Evolutionary conservation across 176 grass and related monocot genomes (phyloP).

Genomic region (Puccinellia tenuiflora): DNA sequence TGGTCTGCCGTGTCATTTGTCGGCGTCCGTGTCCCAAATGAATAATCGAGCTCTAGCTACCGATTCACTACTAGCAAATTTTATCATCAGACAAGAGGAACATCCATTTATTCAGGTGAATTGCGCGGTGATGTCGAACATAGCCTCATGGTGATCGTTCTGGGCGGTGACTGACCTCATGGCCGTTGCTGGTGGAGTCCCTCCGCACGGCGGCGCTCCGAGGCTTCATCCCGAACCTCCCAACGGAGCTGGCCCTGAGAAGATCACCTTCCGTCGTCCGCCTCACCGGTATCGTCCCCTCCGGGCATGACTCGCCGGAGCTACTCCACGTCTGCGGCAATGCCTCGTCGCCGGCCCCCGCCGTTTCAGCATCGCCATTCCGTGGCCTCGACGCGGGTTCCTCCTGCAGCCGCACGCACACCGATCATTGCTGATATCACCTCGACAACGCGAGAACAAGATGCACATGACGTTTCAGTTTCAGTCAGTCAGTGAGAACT

Average conservation of each 20-base stretch:
- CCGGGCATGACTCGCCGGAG: constrained; percentile 58
- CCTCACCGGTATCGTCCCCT: constrained; percentile 57
- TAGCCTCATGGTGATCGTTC: no score
- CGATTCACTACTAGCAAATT: neutral
- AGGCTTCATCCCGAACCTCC: constrained; percentile 66
- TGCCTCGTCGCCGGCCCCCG: neutral
- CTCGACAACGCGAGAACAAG: neutral
- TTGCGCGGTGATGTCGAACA: no score
- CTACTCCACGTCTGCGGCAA: constrained; percentile 52
- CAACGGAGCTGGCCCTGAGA: constrained; percentile 42
- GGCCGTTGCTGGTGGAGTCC: constrained; percentile 58
- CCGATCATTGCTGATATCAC: neutral
- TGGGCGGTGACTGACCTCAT: constrained; percentile 56
- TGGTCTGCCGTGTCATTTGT: neutral
- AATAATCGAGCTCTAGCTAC: neutral
- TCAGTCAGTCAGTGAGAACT: neutral
- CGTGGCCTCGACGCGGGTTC: constrained; percentile 27
- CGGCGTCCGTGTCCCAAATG: neutral
- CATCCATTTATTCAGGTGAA: neutral
- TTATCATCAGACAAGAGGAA: neutral
- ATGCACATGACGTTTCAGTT: neutral
- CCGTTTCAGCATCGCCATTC: neutral
- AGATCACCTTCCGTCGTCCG: constrained; percentile 53
- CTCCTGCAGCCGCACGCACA: constrained; percentile 10
- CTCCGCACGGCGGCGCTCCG: constrained; percentile 25